phyloP scores from a whole-genome alignment of 2,329 filamentous ascomycete genomes.

The Ophiocordyceps australis region DNA sequence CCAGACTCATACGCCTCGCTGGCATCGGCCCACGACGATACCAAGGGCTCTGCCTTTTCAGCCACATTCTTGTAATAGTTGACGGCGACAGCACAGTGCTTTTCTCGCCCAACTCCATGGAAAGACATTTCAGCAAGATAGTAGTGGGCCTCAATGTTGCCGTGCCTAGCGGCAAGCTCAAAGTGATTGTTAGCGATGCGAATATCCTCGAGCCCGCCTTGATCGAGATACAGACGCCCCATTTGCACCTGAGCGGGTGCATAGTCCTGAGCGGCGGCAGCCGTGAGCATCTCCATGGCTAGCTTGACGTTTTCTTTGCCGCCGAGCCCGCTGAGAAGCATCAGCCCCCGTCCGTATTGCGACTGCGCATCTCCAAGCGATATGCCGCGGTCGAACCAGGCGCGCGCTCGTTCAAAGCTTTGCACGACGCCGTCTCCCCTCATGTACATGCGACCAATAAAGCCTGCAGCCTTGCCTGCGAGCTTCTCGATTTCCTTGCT shows the following conservation, averaged over 20 bases:
- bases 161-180: constrained; percentile 66
- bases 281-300: constrained; percentile 60
- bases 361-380: constrained; percentile 63
- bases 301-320: constrained; percentile 48
- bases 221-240: constrained; percentile 71
- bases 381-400: constrained; percentile 72
- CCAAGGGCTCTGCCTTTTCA: constrained; percentile 52
- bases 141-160: constrained; percentile 78
- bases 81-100: constrained; percentile 58
- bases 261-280: constrained; percentile 67
- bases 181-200: constrained; percentile 69
- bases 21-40: constrained; percentile 67
- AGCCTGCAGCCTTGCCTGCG: constrained; percentile 70
- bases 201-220: constrained; percentile 54
- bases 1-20: constrained; percentile 67
- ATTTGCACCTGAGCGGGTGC: constrained; percentile 67
- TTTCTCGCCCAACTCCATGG: constrained; percentile 62
- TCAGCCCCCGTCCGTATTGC: constrained; percentile 67
- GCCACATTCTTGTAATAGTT: constrained; percentile 70
- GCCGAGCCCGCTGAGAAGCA: constrained; percentile 66
- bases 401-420: constrained; percentile 55
- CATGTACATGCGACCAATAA: constrained; percentile 76
- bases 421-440: constrained; percentile 72
- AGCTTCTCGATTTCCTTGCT: constrained; percentile 57
- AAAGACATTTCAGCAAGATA: constrained; percentile 80